Base-by-base conservation (phyloP, 1,284 basidiomycete species). In the Bjerkandera adusta region DNA sequence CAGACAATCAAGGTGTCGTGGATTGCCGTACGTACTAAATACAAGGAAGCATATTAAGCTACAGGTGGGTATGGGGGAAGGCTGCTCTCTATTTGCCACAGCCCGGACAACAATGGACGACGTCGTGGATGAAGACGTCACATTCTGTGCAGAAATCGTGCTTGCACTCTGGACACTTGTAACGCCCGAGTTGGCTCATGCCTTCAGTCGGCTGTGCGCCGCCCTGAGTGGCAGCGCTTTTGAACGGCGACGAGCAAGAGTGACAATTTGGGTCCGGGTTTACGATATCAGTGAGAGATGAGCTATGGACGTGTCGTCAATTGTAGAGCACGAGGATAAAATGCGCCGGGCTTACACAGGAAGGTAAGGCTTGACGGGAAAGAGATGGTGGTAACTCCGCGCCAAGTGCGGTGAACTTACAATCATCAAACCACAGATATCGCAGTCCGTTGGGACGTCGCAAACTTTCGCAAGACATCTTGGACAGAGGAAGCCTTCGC, bases 391-490 rank as follows among this genome's bases (percentile, higher is more conserved):
- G 66, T 96, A 97, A 61, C 93, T 97, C 54, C 96, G 75, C 18
- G 96, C 96, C 38, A 99, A 75, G 71, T 99, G 97, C 5, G 97
- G 96, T 46, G 92, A 92, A 69, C 92, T 95, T 53, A 99, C 96
- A 53, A 99, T 91, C 82, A 98, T 97, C 54, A 99, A 73, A 2
- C 93, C 92, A 61, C 96, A 99, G 24, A 98, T 87, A 59, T 96
- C 90, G 63, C 96, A 99, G 64, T 99, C 97, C 5, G 96, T 99
- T 30, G 96, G 96, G 2, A 98, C 93, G 60, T 99, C 95, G 74
- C 96, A 99, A 29, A 98, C 78, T 72, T 96, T 93, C 43, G 88
- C 83, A 33, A 83, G 77, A 63, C 96, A 99, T 21, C 96, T 79
- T 3, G 96, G 97, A 65, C 96, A 99, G 12, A 97, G 75, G 68